Evolutionary conservation across 2,329 filamentous ascomycete genomes (phyloP).

Genomic region (Aureobasidium musti): DNA sequence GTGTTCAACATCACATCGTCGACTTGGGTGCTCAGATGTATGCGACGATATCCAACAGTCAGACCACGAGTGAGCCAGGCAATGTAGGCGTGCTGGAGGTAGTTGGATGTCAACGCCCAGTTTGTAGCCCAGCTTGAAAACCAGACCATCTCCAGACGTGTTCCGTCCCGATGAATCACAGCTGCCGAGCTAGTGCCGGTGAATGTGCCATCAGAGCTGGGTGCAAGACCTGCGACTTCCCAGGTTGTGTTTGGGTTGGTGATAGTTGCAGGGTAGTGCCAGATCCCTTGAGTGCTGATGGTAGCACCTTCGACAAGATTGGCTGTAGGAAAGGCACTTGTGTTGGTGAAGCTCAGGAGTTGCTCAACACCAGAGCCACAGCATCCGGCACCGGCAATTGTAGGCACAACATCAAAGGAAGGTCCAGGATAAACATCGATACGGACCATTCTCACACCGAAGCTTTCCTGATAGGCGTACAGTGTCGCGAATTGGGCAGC

Average conservation of each 20-base stretch:
- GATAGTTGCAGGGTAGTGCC: slow-evolving; percentile 61
- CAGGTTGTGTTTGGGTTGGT: slow-evolving; percentile 56
- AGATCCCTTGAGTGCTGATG: slow-evolving; percentile 55
- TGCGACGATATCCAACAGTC: slow-evolving; percentile 57
- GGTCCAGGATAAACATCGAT: slow-evolving; percentile 59
- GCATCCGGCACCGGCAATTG: slow-evolving; percentile 49
- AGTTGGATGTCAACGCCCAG: slow-evolving; percentile 59
- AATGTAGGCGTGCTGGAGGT: slow-evolving; percentile 63
- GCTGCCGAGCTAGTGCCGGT: slow-evolving; percentile 52
- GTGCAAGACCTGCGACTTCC: slow-evolving; percentile 57
- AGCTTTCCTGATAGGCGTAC: slow-evolving; percentile 60
- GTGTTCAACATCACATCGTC: slow-evolving; percentile 63
- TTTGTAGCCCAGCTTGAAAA: slow-evolving; percentile 58
- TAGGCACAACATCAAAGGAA: slow-evolving; percentile 45
- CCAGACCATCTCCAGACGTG: slow-evolving; percentile 63
- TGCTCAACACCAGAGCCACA: slow-evolving; percentile 55
- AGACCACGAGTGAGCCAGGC: slow-evolving; percentile 63
- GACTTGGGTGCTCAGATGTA: slow-evolving; percentile 59
- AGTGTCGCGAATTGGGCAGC: slow-evolving; percentile 58
- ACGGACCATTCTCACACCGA: slow-evolving; percentile 63
- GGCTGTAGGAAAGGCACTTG: slow-evolving; percentile 56
- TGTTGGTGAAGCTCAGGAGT: slow-evolving; percentile 57
- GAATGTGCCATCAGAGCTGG: slow-evolving; percentile 45
- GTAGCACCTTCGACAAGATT: slow-evolving; percentile 52
- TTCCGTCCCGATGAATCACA: slow-evolving; percentile 61